Evolutionary conservation across 139 green algal species (phyloP).

Genomic region (Tetraselmis chui): DNA sequence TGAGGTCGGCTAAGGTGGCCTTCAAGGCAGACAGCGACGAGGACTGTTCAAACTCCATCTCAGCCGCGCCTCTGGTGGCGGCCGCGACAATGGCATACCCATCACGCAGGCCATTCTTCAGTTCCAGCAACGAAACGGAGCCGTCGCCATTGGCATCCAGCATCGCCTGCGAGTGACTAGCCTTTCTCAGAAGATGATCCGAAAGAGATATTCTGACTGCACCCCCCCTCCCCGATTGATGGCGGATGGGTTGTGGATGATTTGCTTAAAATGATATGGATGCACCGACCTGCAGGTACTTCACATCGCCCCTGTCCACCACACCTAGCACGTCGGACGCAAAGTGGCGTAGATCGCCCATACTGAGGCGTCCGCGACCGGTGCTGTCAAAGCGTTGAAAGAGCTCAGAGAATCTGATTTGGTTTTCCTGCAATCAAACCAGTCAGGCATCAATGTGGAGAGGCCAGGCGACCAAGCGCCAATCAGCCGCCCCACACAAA

Average conservation of each 20-base stretch:
- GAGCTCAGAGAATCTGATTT: neutral
- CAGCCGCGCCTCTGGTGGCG: too few species aligned
- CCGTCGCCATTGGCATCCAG: neutral
- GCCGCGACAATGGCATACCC: neutral
- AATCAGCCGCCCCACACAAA: too few species aligned
- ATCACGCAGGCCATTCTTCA: neutral
- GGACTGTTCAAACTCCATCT: too few species aligned
- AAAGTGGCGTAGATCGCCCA: neutral
- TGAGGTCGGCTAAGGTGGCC: too few species aligned
- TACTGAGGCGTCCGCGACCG: neutral
- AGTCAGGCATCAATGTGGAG: too few species aligned
- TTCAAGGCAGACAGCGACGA: too few species aligned
- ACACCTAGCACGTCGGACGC: neutral
- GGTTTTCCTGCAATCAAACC: neutral
- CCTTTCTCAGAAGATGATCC: too few species aligned
- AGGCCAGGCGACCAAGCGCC: too few species aligned
- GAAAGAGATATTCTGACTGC: too few species aligned
- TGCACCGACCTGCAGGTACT: neutral
- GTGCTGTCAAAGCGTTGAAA: neutral
- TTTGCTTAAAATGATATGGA: too few species aligned
- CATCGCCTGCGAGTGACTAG: neutral
- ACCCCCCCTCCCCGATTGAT: too few species aligned
- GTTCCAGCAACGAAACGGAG: neutral
- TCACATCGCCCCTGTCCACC: neutral
- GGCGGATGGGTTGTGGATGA: too few species aligned